These are phyloP conservation scores for Aschersonia sp. DNA, from an alignment of 2,329 filamentous ascomycete species.

Conservation along the genomic window DNA sequence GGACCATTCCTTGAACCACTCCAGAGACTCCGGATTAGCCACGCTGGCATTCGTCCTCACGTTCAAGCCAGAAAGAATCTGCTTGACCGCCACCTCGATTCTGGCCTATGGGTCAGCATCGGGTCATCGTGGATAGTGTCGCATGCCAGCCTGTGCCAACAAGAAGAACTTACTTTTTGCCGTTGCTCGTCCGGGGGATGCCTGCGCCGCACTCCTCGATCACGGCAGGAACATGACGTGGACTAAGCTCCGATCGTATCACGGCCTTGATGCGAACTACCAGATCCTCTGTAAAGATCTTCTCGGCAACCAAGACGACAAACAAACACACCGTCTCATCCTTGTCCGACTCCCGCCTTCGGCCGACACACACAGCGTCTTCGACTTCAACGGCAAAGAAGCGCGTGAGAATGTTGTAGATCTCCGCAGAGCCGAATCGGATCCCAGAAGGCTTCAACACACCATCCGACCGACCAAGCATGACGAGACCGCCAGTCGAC, in stretches of 20 bases:
- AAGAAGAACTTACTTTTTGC: slow-evolving; percentile 62
- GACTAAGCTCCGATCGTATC: slow-evolving; percentile 67
- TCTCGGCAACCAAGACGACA: slow-evolving; percentile 55
- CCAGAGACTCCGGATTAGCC: slow-evolving; percentile 77
- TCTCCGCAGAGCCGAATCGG: slow-evolving; percentile 84
- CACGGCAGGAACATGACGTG: slow-evolving; percentile 75
- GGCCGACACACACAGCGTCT: slow-evolving; percentile 78
- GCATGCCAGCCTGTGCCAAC: too few species aligned
- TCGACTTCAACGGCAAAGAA: slow-evolving; percentile 68
- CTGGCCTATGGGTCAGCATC: slow-evolving; percentile 20
- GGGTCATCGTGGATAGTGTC: too few species aligned
- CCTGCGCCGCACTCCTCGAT: slow-evolving; percentile 66
- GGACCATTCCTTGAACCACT: slow-evolving; percentile 79
- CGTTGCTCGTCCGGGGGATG: slow-evolving; percentile 85
- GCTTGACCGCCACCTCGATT: slow-evolving; percentile 91
- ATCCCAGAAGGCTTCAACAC: slow-evolving; percentile 88
- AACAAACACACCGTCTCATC: slow-evolving; percentile 88
- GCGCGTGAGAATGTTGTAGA: slow-evolving; percentile 84
- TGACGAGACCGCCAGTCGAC: slow-evolving; percentile 62
- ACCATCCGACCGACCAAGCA: slow-evolving; percentile 87
- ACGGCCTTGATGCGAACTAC: slow-evolving; percentile 48
- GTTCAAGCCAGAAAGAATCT: slow-evolving; percentile 77
- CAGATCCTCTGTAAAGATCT: slow-evolving; percentile 44
- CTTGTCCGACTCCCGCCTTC: slow-evolving; percentile 52
- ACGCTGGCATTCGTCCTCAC: slow-evolving; percentile 86